Evolutionary conservation across 106 monocot species (phyloP).

Genomic region (Triglochin maritima): DNA sequence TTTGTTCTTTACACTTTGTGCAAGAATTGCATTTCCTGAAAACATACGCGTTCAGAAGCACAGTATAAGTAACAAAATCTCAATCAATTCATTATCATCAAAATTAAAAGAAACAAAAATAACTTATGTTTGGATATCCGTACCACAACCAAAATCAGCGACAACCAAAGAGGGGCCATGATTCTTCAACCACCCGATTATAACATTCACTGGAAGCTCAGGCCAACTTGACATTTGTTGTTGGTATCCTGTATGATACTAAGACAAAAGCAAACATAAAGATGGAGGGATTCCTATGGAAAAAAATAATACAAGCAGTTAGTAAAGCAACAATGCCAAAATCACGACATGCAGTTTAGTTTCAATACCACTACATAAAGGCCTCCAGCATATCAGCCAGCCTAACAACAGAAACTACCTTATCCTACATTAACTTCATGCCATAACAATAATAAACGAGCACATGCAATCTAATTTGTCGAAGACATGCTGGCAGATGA

Average conservation of each 20-base stretch:
- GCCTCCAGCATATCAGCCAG: too few species aligned
- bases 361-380: too few species aligned
- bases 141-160: slow-evolving; percentile 99
- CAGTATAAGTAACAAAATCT: background rate
- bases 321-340: too few species aligned
- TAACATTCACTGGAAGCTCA: slow-evolving; percentile 77
- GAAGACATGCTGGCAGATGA: background rate
- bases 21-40: slow-evolving; percentile 76
- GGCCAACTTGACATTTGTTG: slow-evolving; percentile 98
- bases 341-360: too few species aligned
- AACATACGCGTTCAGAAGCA: background rate
- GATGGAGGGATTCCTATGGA: background rate
- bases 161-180: slow-evolving; percentile 49
- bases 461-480: too few species aligned
- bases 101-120: background rate
- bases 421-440: too few species aligned
- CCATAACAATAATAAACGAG: too few species aligned
- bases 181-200: slow-evolving; percentile 74
- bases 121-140: slow-evolving; percentile 8
- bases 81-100: background rate
- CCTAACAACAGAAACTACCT: too few species aligned
- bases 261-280: slow-evolving; percentile 23
- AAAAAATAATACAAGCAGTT: background rate
- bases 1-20: slow-evolving; percentile 75
- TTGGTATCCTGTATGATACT: slow-evolving; percentile 98